Percentiles rank a stretch among this genome's conserved stretches.
phyloP scores from a whole-genome alignment of 2,329 filamentous ascomycete species.

The Fusarium sp. region DNA sequence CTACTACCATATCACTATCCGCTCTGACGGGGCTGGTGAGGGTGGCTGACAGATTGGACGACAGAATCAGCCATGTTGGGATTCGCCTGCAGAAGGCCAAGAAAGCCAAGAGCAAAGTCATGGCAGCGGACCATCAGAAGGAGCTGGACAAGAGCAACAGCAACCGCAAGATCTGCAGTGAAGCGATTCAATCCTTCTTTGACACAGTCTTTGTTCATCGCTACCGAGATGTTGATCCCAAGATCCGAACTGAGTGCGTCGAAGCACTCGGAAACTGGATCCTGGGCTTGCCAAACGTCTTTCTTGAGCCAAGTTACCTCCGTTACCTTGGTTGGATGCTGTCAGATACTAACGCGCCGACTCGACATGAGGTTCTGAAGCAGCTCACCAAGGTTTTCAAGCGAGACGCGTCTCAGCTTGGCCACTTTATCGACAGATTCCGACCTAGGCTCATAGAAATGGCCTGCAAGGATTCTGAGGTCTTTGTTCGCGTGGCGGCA shows the following conservation, averaged over 20 bases:
- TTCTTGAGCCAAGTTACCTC: constrained; percentile 90
- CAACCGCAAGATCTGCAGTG: constrained; percentile 76
- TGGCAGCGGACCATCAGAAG: constrained; percentile 78
- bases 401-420: constrained; percentile 83
- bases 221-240: constrained; percentile 92
- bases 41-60: constrained; percentile 77
- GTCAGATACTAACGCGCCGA: constrained; percentile 80
- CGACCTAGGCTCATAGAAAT: constrained; percentile 90
- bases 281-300: constrained; percentile 82
- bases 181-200: constrained; percentile 85
- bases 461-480: constrained; percentile 86
- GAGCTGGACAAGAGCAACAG: constrained; percentile 77
- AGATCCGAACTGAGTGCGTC: constrained; percentile 89
- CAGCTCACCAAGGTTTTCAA: constrained; percentile 85
- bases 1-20: constrained; percentile 84
- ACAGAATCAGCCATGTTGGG: constrained; percentile 79
- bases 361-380: constrained; percentile 86
- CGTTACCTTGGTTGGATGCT: constrained; percentile 97
- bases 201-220: constrained; percentile 94
- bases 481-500: constrained; percentile 81
- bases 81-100: constrained; percentile 74
- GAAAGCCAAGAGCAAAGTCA: constrained; percentile 78
- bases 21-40: constrained; percentile 83
- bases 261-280: constrained; percentile 92
- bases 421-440: constrained; percentile 94